Percentiles rank a stretch among this genome's conserved stretches.
Evolutionary conservation across 2,329 filamentous ascomycete genomes (phyloP).

Genomic region (Paramyrothecium sp.): DNA sequence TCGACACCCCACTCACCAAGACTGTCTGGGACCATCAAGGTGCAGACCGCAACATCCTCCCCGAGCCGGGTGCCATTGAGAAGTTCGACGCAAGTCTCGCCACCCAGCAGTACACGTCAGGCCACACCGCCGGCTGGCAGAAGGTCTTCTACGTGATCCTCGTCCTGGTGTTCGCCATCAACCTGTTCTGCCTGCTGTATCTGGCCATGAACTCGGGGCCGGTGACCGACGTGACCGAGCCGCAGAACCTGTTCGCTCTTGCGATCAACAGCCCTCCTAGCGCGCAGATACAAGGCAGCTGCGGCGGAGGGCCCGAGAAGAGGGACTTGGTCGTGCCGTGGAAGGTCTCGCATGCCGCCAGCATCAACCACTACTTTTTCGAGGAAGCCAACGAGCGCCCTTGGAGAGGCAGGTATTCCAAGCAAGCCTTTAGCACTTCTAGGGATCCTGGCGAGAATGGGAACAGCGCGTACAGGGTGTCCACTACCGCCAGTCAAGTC

Average conservation of each 20-base stretch:
- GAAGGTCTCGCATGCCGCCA: slow-evolving; percentile 36
- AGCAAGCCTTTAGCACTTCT: slow-evolving; percentile 32
- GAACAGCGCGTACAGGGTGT: neutral
- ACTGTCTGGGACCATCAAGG: slow-evolving; percentile 30
- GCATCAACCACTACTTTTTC: slow-evolving; percentile 41
- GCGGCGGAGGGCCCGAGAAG: slow-evolving; percentile 33
- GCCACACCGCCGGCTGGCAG: slow-evolving; percentile 60
- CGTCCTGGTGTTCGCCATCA: slow-evolving; percentile 63
- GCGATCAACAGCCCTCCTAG: slow-evolving; percentile 59
- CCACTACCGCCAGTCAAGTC: neutral
- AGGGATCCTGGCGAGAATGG: slow-evolving; percentile 5
- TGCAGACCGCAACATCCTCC: slow-evolving; percentile 29
- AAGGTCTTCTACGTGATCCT: slow-evolving; percentile 67
- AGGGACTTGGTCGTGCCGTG: slow-evolving; percentile 38
- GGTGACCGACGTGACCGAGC: slow-evolving; percentile 77
- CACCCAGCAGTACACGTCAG: slow-evolving; percentile 69
- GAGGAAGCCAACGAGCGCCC: slow-evolving; percentile 30
- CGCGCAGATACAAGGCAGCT: slow-evolving; percentile 32
- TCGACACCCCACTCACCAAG: slow-evolving; percentile 54
- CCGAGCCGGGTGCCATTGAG: slow-evolving; percentile 45
- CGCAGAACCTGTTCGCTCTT: slow-evolving; percentile 70
- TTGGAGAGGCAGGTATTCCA: slow-evolving; percentile 21
- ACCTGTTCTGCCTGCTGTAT: slow-evolving; percentile 64
- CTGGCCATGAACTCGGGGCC: slow-evolving; percentile 53
- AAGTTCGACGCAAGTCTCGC: slow-evolving; percentile 63